These are phyloP conservation scores for Xerocomellus chrysenteron DNA, from an alignment of 768 basidiomycete species.

Conservation along the genomic window DNA sequence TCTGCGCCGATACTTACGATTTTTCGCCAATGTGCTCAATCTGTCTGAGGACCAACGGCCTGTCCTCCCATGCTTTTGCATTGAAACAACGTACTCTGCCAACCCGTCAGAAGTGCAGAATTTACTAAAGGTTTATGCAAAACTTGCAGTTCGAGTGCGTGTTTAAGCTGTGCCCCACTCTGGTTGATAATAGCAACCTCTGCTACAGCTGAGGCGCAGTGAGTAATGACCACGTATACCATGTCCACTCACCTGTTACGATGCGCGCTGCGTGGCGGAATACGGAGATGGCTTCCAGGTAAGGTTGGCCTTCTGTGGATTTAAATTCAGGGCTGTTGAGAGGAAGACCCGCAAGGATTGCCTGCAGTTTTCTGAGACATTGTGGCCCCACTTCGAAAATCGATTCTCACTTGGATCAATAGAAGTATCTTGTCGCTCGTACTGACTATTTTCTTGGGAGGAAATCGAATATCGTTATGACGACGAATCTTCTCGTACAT, in stretches of 20 bases:
- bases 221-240: not conserved
- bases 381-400: not conserved
- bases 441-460: conserved; percentile 66
- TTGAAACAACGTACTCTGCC: conserved; percentile 69
- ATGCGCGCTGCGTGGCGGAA: conserved; percentile 80
- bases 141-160: conserved; percentile 73
- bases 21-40: conserved; percentile 90
- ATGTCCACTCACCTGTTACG: conserved; percentile 54
- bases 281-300: conserved; percentile 65
- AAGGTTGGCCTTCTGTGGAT: conserved; percentile 65
- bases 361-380: conserved; percentile 41
- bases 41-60: conserved; percentile 81
- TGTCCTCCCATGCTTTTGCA: conserved; percentile 91
- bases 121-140: not conserved
- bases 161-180: conserved; percentile 65
- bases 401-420: conserved; percentile 62
- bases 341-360: conserved; percentile 69
- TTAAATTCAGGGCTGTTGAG: conserved; percentile 70
- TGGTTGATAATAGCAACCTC: conserved; percentile 70
- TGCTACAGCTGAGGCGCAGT: conserved; percentile 57
- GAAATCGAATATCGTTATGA: conserved; percentile 79
- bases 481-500: conserved; percentile 66
- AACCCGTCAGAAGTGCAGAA: not conserved
- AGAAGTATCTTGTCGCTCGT: conserved; percentile 78
- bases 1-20: conserved; percentile 53